Evolutionary conservation across 2,329 filamentous ascomycete genomes (phyloP), one percentile per base, ranked within the genome.

Genomic region (Bipolaris zeicola): DNA sequence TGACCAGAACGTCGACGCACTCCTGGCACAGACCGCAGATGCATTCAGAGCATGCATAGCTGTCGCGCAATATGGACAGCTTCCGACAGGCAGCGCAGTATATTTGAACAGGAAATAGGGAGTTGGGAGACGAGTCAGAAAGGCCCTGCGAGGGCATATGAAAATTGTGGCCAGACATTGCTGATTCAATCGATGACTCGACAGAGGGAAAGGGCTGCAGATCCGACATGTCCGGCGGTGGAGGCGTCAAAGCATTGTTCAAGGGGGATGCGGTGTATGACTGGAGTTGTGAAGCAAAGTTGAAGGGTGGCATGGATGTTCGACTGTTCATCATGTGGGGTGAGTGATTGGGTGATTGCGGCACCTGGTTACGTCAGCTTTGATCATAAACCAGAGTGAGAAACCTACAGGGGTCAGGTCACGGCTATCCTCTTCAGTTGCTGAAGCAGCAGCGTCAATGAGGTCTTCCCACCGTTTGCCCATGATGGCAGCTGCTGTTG

Each of bases 381-480:
- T 20, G 24, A 39, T 63, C 10, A 10, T 14, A 2, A 5, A 48
- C 13, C 4, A 34, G 37, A 52, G 46, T 57, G 54, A 58, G 67
- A 20, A 38, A 83, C 88, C 82, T 85, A 96, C 91, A 71, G 91
- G 91, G 74, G 91, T 96, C 73, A 94, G 86, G 76, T 96, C 93
- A 72, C 85, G 80, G 64, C 93, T 92, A 74, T 96, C 92, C 71
- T 95, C 94, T 78, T 96, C 93, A 3, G 92, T 96, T 26, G 93
- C 92, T 60, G 92, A 96, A 31, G 94, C 92, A 52, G 91, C 94
- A 50, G 94, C 94, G 77, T 97, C 93, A 63, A 98, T 96, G 58
- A 98, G 83, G 76, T 98, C 94, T 77, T 96, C 92, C 95, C 94
- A 98, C 69, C 94, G 85, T 79, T 95, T 96, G 63, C 91, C 92